A percentile compares a stretch with the other conserved stretches of the same genome.
Conservation (phyloP, 768 basidiomycete species). For the Dioszegia aurantiaca region DNA sequence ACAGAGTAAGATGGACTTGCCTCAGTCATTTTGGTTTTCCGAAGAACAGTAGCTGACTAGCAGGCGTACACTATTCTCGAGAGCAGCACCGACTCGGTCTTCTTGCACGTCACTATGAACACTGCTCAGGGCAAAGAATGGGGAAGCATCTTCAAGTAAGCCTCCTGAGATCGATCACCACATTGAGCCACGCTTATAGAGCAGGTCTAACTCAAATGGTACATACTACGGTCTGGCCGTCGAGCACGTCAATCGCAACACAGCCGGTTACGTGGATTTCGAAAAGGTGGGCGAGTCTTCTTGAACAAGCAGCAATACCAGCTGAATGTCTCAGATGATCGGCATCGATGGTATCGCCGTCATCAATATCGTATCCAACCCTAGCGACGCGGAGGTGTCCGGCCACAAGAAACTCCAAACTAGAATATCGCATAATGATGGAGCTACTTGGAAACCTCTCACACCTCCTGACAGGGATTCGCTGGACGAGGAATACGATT, state of each 20-base stretch:
- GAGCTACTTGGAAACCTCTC: slow-evolving; percentile 80
- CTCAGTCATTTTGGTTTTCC: no score
- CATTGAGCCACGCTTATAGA: no score
- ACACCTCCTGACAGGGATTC: slow-evolving; percentile 74
- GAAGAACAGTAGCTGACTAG: slow-evolving; percentile 16
- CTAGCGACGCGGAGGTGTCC: slow-evolving; percentile 67
- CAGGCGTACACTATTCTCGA: slow-evolving; percentile 67
- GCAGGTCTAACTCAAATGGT: slow-evolving; percentile 90
- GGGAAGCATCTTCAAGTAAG: slow-evolving; percentile 68
- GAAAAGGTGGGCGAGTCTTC: slow-evolving; percentile 61
- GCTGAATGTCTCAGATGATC: slow-evolving; percentile 59
- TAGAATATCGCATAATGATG: slow-evolving; percentile 94
- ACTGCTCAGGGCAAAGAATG: slow-evolving; percentile 69
- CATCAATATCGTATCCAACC: slow-evolving; percentile 83
- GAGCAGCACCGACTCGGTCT: slow-evolving; percentile 86
- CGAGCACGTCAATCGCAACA: slow-evolving; percentile 87
- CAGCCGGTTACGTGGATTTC: slow-evolving; percentile 85
- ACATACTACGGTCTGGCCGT: slow-evolving; percentile 89
- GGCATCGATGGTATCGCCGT: slow-evolving; percentile 94
- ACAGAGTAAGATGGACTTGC: slow-evolving; percentile 64
- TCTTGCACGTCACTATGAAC: slow-evolving; percentile 93
- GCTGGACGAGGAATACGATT: slow-evolving; percentile 67
- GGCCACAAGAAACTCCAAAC: slow-evolving; percentile 74
- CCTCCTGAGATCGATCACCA: no score
- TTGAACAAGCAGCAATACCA: background rate